phyloP scores from a whole-genome alignment of 164 flowering plant species.

The Vitis rotundifolia region DNA sequence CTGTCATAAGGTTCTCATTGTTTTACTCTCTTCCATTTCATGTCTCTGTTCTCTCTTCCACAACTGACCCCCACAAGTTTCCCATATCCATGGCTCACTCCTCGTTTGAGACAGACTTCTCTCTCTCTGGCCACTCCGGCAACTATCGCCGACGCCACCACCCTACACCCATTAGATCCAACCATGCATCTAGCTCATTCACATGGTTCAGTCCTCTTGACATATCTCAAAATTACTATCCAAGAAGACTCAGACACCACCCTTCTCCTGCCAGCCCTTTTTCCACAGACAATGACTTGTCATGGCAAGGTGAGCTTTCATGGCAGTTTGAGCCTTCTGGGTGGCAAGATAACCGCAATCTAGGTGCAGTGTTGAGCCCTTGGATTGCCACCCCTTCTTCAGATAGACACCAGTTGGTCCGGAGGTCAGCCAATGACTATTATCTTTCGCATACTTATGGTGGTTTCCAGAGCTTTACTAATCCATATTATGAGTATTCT shows the following conservation, averaged over 20 bases:
- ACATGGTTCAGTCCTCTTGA: slow-evolving; percentile 26
- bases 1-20: not conserved
- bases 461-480: slow-evolving; percentile 24
- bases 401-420: slow-evolving; percentile 15
- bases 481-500: slow-evolving; percentile 32
- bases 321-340: slow-evolving; percentile 68
- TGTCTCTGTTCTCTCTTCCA: not conserved
- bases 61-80: no score
- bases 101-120: slow-evolving; percentile 36
- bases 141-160: slow-evolving; percentile 19
- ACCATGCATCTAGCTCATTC: slow-evolving; percentile 17
- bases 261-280: slow-evolving; percentile 44
- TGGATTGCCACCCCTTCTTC: slow-evolving; percentile 37
- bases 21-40: not conserved
- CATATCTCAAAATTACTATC: slow-evolving; percentile 3
- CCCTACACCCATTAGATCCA: slow-evolving; percentile 38
- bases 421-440: slow-evolving; percentile 54
- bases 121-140: slow-evolving; percentile 5
- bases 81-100: slow-evolving; percentile 36
- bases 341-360: slow-evolving; percentile 34
- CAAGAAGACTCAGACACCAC: slow-evolving; percentile 19
- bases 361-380: slow-evolving; percentile 62
- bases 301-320: slow-evolving; percentile 71
- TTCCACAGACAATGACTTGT: slow-evolving; percentile 37
- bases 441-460: slow-evolving; percentile 35